Percentiles rank a stretch among this genome's conserved stretches.
Evolutionary conservation across 805 yeast genomes (phyloP).

Genomic region (Schwanniomyces vanrijiae): DNA sequence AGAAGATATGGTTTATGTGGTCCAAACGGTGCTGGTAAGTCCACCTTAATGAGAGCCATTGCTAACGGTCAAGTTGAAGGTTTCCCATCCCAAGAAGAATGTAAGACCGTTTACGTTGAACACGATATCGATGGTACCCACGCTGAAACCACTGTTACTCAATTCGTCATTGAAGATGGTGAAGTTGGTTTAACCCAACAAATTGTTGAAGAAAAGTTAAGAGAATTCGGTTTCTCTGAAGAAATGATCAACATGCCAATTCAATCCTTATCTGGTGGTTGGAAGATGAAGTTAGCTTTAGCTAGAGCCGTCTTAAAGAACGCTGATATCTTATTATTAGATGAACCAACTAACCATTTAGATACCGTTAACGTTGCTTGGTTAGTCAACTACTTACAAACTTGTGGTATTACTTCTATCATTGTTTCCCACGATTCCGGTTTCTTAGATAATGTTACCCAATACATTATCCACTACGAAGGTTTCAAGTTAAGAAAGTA

Average conservation of each 20-base stretch:
- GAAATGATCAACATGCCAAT: conserved; percentile 94
- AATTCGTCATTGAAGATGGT: conserved; percentile 85
- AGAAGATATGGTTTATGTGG: conserved; percentile 98
- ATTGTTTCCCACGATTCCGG: conserved; percentile 99
- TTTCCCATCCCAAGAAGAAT: conserved; percentile 99
- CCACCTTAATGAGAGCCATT: conserved; percentile 86
- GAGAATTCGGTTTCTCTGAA: conserved; percentile 89
- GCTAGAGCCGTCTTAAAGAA: conserved; percentile 99
- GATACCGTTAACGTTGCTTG: conserved; percentile 99
- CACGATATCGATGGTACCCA: conserved; percentile 99
- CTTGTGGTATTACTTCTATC: conserved; percentile 98
- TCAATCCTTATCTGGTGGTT: conserved; percentile 98
- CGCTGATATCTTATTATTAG: conserved; percentile 96
- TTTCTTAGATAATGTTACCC: conserved; percentile 95
- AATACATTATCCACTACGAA: conserved; percentile 99
- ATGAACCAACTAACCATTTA: conserved; percentile 99
- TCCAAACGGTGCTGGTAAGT: conserved; percentile 55
- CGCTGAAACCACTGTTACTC: conserved; percentile 92
- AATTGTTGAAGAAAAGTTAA: conserved; percentile 69
- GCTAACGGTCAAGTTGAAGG: conserved; percentile 99
- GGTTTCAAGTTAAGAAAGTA: conserved; percentile 99
- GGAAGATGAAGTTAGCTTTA: conserved; percentile 99
- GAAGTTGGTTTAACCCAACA: conserved; percentile 71
- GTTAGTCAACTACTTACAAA: conserved; percentile 98
- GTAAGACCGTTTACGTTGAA: conserved; percentile 99